phyloP scores from a whole-genome alignment of 495 filamentous ascomycete genomes.

The Xanthoparmelia taractica region DNA sequence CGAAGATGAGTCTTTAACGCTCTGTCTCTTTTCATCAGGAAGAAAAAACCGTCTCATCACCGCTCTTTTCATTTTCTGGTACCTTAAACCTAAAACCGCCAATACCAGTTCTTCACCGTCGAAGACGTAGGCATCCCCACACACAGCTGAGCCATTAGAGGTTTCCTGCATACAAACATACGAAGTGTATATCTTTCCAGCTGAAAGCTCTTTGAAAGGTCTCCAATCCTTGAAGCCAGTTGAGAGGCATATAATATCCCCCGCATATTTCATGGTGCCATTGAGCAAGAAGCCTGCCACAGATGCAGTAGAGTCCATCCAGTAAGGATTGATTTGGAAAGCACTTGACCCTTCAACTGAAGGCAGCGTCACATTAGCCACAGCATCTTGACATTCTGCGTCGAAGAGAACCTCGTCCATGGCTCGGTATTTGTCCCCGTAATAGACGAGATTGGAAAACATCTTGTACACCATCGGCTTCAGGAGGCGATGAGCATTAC shows the following conservation, averaged over 20 bases:
- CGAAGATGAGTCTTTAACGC: conserved; percentile 3
- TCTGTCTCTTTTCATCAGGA: conserved; percentile 9
- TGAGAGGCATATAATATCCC: conserved; percentile 52
- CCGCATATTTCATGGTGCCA: conserved; percentile 21
- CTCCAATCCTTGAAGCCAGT: conserved; percentile 55
- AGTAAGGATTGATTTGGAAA: conserved; percentile 60
- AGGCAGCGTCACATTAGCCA: conserved; percentile 58
- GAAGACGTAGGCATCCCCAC: conserved; percentile 51
- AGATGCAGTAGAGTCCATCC: conserved; percentile 60
- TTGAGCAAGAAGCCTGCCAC: conserved; percentile 48
- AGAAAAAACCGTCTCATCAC: conserved; percentile 35
- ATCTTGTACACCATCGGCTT: conserved; percentile 40
- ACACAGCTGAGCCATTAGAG: conserved; percentile 36
- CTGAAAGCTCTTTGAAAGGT: conserved; percentile 45
- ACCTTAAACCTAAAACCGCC: conserved; percentile 41
- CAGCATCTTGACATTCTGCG: conserved; percentile 60
- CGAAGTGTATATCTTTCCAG: conserved; percentile 48
- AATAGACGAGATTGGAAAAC: conserved; percentile 38
- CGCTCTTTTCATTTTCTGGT: conserved; percentile 46
- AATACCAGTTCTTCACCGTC: conserved; percentile 44
- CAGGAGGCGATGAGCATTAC: conserved; percentile 5
- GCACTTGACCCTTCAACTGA: conserved; percentile 48
- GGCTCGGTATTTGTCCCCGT: conserved; percentile 43
- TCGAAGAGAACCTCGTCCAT: conserved; percentile 66
- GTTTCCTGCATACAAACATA: conserved; percentile 49